Evolutionary conservation across 2,329 filamentous ascomycete genomes (phyloP), one percentile per base, ranked within the genome.

Genomic region (Penicillium thymicola): DNA sequence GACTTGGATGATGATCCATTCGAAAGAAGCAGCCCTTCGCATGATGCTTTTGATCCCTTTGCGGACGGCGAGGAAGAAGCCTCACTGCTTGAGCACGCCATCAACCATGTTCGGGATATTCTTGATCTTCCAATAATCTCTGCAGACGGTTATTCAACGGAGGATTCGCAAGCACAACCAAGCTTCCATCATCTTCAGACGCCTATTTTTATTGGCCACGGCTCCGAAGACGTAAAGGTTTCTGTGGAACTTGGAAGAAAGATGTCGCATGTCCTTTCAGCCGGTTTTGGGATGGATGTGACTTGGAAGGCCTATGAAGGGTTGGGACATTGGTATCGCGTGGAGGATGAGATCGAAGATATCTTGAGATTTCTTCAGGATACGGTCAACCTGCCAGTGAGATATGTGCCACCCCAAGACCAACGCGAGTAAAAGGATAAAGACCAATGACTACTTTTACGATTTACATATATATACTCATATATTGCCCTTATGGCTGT

Each of bases 71-170:
- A 52, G 13, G 55, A 62, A 16, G 48, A 65, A 46, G 37, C 37
- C 5, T 60, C 59, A 3, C 55, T 61, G 14, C 51, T 47, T 1
- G 54, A 70, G 40, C 68, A 67, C 21, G 69, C 68, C 3, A 50
- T 71, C 4, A 62, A 61, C 9, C 70, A 72, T 43, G 57, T 69
- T 44, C 67, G 74, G 36, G 72, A 73, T 55, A 64, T 78, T 9
- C 64, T 73, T 28, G 63, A 59, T 42, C 51, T 71, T 10, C 55
- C 65, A 10, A 25, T 50, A 9, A 27, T 52, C n/a, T 14, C 36
- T 14, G 7, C 41, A 25, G 36, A 51, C 18, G 48, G 14, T 18
- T 21, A 9, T 30, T 25, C 23, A 18, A 14, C 23, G 32, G 11
- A 42, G n/a, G 37, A 37, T 9, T 32, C 51, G n/a, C 8, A 4